Evolutionary conservation across 495 filamentous ascomycete genomes (phyloP).

Genomic region (Aspergillus campestris): DNA sequence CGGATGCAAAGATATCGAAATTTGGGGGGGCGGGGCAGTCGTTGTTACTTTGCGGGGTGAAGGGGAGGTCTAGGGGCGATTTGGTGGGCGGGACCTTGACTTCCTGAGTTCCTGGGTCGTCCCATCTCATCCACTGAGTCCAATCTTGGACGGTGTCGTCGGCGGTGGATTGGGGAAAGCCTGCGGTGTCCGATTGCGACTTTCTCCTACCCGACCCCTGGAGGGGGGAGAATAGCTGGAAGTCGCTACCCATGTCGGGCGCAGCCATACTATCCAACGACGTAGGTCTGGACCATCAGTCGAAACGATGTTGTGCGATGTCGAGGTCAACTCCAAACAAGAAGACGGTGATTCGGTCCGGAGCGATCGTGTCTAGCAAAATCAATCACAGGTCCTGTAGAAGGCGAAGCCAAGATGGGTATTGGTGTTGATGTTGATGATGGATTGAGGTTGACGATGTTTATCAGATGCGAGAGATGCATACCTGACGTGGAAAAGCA

Average conservation of each 20-base stretch:
- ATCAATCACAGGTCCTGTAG: too few species aligned
- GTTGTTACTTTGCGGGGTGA: slow-evolving; percentile 19
- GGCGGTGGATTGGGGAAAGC: slow-evolving; percentile 9
- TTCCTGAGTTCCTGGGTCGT: slow-evolving; percentile 29
- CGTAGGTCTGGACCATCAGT: slow-evolving; percentile 12
- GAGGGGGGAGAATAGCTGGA: slow-evolving; percentile 33
- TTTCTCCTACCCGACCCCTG: slow-evolving; percentile 17
- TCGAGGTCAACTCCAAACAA: too few species aligned
- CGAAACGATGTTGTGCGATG: too few species aligned
- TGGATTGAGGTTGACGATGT: background rate
- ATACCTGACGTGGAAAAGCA: slow-evolving; percentile 4
- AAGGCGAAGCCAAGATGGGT: slow-evolving; percentile 15
- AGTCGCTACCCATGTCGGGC: slow-evolving; percentile 29
- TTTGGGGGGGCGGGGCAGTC: slow-evolving; percentile 18
- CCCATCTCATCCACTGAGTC: slow-evolving; percentile 47
- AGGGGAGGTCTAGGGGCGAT: slow-evolving; percentile 17
- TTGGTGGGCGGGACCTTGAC: slow-evolving; percentile 15
- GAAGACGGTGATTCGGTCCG: too few species aligned
- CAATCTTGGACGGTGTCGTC: slow-evolving; percentile 34
- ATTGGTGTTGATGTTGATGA: slow-evolving; percentile 12
- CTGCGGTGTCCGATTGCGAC: slow-evolving; percentile 9
- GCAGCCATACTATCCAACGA: slow-evolving; percentile 17
- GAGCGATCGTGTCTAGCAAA: too few species aligned
- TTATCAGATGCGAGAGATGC: background rate
- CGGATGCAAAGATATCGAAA: slow-evolving; percentile 13